Conservation (phyloP, 2,329 filamentous ascomycete species). For the Nothophaeocryptopus gaeumannii region DNA sequence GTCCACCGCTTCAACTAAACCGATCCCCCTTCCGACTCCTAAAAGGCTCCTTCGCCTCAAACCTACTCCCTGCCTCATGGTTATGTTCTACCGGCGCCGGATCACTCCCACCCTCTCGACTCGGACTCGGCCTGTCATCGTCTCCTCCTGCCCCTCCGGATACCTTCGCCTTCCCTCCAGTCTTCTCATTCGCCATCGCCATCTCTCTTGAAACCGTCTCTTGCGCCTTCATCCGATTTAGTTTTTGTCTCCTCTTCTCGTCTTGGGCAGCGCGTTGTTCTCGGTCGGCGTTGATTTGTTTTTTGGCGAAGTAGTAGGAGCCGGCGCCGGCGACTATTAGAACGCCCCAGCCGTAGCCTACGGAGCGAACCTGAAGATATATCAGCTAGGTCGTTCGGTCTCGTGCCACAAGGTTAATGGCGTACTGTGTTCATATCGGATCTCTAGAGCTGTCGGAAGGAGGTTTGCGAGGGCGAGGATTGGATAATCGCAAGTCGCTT, state of each 20-base stretch:
- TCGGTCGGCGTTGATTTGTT: conserved; percentile 88
- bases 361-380: conserved; percentile 25
- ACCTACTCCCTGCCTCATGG: conserved; percentile 80
- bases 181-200: conserved; percentile 11
- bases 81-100: conserved; percentile 84
- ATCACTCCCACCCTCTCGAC: conserved; percentile 47
- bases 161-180: conserved; percentile 12
- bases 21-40: conserved; percentile 79
- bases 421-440: no score
- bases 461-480: no score
- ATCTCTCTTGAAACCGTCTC: conserved; percentile 20
- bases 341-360: conserved; percentile 81
- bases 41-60: conserved; percentile 76
- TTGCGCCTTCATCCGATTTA: conserved; percentile 26
- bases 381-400: no score
- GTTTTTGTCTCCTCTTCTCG: conserved; percentile 53
- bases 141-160: conserved; percentile 41
- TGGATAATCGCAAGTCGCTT: no score
- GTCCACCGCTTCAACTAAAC: conserved; percentile 52
- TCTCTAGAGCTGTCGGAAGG: no score
- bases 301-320: conserved; percentile 95
- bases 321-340: conserved; percentile 83
- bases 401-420: no score
- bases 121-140: conserved; percentile 22
- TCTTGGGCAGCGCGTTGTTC: conserved; percentile 66